phyloP scores from a whole-genome alignment of 331 rosid genomes.

The Malus hybrid region DNA sequence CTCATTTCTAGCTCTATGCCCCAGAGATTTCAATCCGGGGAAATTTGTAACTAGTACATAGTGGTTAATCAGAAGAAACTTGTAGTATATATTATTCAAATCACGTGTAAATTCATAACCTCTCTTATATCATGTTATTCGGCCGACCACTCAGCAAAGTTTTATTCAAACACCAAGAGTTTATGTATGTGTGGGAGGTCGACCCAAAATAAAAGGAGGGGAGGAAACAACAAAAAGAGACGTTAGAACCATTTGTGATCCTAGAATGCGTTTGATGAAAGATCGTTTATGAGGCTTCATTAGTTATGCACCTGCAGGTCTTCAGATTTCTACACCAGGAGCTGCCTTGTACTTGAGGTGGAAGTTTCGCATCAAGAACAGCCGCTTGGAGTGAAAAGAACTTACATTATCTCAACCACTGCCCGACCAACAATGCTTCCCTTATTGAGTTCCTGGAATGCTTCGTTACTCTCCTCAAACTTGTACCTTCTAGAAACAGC shows the following conservation, averaged over 20 bases:
- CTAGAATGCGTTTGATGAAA: neutral
- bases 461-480: constrained; percentile 66
- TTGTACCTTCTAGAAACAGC: constrained; percentile 80
- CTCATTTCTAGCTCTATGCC: too few species aligned
- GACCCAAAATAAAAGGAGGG: too few species aligned
- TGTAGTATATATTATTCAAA: neutral
- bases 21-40: neutral
- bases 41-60: neutral
- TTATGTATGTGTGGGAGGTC: neutral
- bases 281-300: neutral
- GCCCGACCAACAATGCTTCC: constrained; percentile 75
- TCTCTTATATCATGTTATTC: neutral
- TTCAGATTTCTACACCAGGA: neutral
- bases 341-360: neutral
- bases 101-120: neutral
- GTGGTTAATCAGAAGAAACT: neutral
- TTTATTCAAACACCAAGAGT: neutral
- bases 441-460: constrained; percentile 73
- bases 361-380: constrained; percentile 3
- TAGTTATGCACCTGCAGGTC: neutral
- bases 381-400: constrained; percentile 1
- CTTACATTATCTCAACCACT: constrained; percentile 57
- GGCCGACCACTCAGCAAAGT: too few species aligned
- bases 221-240: neutral
- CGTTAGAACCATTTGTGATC: neutral